Percentiles rank a stretch among this genome's conserved stretches.
Conservation (phyloP, 192 early-diverging fungal genomes). For the Entomortierella parvispora region DNA sequence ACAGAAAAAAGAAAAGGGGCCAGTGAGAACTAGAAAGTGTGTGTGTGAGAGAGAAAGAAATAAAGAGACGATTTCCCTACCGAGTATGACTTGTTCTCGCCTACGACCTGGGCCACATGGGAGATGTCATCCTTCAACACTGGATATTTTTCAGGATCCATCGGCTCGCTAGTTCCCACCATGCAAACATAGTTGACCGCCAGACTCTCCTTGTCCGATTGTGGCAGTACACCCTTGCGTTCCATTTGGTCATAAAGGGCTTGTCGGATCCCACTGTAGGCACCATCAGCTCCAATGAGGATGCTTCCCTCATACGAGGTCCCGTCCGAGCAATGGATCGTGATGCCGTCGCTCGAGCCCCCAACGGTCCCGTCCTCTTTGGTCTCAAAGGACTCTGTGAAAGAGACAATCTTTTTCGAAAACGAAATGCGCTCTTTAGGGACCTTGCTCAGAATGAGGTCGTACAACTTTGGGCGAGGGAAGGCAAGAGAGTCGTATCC, state of each 20-base stretch:
- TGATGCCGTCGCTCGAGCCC: background rate
- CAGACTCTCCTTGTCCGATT: background rate
- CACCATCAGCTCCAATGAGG: slow-evolving; percentile 1
- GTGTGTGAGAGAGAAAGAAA: no score
- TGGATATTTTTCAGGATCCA: background rate
- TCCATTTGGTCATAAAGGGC: background rate
- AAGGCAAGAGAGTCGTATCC: no score
- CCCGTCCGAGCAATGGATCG: background rate
- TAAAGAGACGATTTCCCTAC: no score
- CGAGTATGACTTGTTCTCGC: no score
- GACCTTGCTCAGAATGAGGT: no score
- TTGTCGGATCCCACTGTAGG: slow-evolving; percentile 2
- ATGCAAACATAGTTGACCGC: background rate
- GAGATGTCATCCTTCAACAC: background rate
- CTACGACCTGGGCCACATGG: no score
- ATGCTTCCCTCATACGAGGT: background rate
- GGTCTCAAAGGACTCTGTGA: no score
- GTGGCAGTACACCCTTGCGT: background rate
- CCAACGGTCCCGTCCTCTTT: no score
- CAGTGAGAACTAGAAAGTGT: no score
- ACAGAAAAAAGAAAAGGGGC: background rate
- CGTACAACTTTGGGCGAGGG: no score
- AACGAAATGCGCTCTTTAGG: background rate
- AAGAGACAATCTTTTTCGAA: background rate
- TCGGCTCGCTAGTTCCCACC: background rate